phyloP scores from a whole-genome alignment of 345 rosid species.

The Rhodomyrtus tomentosa region DNA sequence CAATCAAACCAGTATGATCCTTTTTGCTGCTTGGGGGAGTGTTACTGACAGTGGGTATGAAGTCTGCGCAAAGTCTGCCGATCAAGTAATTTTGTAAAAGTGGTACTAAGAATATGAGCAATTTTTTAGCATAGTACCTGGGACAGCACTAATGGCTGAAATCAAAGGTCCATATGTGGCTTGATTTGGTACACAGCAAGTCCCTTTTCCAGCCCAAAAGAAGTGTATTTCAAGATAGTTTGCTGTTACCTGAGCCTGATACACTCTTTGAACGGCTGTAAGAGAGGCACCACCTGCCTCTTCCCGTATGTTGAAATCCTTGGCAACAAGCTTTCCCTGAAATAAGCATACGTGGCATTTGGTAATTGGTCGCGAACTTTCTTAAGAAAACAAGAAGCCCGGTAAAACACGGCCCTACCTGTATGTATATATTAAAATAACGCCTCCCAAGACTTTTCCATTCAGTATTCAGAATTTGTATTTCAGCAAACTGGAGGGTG shows the following conservation, averaged over 20 bases:
- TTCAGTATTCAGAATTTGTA: not conserved
- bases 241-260: constrained; percentile 3
- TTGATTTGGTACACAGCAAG: constrained; percentile 12
- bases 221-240: constrained; percentile 23
- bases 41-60: constrained; percentile 46
- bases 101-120: too few species aligned
- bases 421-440: constrained; percentile 1
- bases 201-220: constrained; percentile 28
- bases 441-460: constrained; percentile 6
- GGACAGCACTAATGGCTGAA: constrained; percentile 15
- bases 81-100: not conserved
- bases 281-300: constrained; percentile 19
- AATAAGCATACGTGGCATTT: not conserved
- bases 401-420: not conserved
- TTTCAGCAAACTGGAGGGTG: constrained; percentile 1
- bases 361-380: not conserved
- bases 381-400: too few species aligned
- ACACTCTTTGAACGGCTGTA: constrained; percentile 2
- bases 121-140: not conserved
- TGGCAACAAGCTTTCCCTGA: constrained; percentile 15
- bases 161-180: constrained; percentile 26
- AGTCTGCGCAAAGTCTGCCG: constrained; percentile 30
- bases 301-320: constrained; percentile 19
- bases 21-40: constrained; percentile 26
- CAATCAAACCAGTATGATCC: not conserved